These are phyloP conservation scores for Fusarium algeriense DNA, from an alignment of 2,329 filamentous ascomycete genomes.

Conservation along the genomic window DNA sequence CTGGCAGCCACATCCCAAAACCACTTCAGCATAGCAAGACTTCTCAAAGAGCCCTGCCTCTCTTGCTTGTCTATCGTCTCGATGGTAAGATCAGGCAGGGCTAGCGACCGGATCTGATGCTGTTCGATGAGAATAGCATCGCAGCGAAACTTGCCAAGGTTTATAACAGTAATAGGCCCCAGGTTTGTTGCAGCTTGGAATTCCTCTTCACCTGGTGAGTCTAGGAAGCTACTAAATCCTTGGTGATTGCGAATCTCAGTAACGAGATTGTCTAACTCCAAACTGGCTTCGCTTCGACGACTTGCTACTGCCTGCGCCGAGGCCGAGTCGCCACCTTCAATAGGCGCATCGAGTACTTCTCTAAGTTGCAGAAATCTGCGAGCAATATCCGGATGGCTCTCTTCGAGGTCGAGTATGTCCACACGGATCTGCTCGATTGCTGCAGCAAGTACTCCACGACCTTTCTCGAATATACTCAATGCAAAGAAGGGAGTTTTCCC, in stretches of 20 bases:
- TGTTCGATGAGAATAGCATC: not conserved
- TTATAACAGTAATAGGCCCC: not conserved
- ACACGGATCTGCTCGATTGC: not conserved
- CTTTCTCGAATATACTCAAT: not conserved
- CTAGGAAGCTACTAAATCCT: not conserved
- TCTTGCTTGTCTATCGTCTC: not conserved
- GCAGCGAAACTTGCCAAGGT: not conserved
- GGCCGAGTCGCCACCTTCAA: fast-evolving
- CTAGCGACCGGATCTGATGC: fast-evolving
- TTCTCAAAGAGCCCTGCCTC: not conserved
- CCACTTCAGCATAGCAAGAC: not conserved
- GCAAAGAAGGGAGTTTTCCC: not conserved
- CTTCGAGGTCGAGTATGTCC: fast-evolving
- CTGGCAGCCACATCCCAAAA: not conserved
- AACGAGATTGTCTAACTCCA: fast-evolving
- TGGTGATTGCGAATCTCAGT: not conserved
- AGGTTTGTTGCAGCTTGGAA: not conserved
- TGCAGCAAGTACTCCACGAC: not conserved
- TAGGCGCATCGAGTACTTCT: fast-evolving
- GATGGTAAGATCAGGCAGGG: fast-evolving
- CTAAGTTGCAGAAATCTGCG: not conserved
- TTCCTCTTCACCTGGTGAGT: fast-evolving
- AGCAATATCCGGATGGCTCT: not conserved
- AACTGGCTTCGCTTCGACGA: not conserved
- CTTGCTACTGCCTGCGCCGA: not conserved